Percentiles rank a stretch among this genome's conserved stretches.
Evolutionary conservation across 108 stramenopile species (phyloP).

Genomic region (Bacterosira constricta): DNA sequence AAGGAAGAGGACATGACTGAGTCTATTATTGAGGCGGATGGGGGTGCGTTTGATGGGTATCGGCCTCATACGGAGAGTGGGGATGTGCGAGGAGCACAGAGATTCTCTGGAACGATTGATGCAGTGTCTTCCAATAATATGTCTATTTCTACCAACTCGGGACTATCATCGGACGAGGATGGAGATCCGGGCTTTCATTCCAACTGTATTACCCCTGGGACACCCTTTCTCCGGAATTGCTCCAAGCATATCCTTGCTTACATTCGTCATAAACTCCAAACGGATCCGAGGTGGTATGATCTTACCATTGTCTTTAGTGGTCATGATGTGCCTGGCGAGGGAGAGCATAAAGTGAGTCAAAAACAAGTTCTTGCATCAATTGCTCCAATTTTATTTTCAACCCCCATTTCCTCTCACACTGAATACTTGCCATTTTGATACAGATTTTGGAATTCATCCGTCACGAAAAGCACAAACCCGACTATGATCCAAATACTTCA

Average conservation of each 20-base stretch:
- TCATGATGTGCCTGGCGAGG: constrained; percentile 98
- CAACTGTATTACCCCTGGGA: constrained; percentile 99
- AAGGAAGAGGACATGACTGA: constrained; percentile 30
- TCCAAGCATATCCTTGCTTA: constrained; percentile 74
- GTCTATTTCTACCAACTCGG: neutral
- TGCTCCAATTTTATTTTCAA: no score
- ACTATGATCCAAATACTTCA: constrained; percentile 89
- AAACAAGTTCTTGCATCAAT: no score
- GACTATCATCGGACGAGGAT: neutral
- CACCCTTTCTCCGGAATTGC: constrained; percentile 91
- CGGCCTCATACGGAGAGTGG: constrained; percentile 2
- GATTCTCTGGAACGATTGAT: constrained; percentile 47
- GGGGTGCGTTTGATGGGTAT: constrained; percentile 42
- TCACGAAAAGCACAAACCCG: constrained; percentile 61
- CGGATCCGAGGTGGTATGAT: constrained; percentile 83
- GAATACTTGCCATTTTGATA: no score
- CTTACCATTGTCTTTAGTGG: constrained; percentile 92
- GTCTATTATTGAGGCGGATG: constrained; percentile 41
- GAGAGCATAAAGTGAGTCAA: constrained; percentile 99
- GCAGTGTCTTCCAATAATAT: constrained; percentile 13
- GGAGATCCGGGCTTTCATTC: constrained; percentile 85
- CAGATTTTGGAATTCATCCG: constrained; percentile 98
- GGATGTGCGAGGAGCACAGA: constrained; percentile 19
- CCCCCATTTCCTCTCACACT: no score
- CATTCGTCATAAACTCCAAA: constrained; percentile 68